Percentiles rank a stretch among this genome's conserved stretches.
Evolutionary conservation across 768 basidiomycete genomes (phyloP).

Genomic region (Lactifluus pinguis): DNA sequence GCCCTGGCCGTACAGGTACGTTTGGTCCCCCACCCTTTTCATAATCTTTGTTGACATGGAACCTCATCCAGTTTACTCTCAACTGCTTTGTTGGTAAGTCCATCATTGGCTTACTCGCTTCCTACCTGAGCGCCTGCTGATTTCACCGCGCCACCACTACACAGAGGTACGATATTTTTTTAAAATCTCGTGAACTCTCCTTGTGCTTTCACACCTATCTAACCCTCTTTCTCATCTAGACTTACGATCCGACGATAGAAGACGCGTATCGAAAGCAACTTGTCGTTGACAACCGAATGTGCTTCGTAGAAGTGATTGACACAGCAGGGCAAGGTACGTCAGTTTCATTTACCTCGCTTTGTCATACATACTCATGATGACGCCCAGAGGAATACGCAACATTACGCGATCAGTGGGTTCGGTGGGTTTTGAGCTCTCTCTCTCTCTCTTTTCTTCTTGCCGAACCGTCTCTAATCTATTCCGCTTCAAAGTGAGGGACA

Average conservation of each 20-base stretch:
- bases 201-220: constrained; percentile 7
- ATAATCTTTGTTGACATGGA: constrained; percentile 1
- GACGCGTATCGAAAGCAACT: constrained; percentile 95
- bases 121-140: constrained; percentile 6
- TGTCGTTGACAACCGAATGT: constrained; percentile 91
- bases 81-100: constrained; percentile 90
- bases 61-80: constrained; percentile 66
- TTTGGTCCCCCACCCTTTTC: constrained; percentile 13
- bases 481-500: constrained; percentile 69
- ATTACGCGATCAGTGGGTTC: constrained; percentile 94
- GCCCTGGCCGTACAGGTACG: constrained; percentile 90
- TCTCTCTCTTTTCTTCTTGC: constrained; percentile 8
- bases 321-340: constrained; percentile 90
- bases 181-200: constrained; percentile 4
- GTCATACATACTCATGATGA: constrained; percentile 20
- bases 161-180: constrained; percentile 43
- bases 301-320: constrained; percentile 94
- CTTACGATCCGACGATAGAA: constrained; percentile 98
- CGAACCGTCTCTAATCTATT: constrained; percentile 12
- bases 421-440: constrained; percentile 43
- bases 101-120: background rate
- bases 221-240: constrained; percentile 36
- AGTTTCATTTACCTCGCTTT: constrained; percentile 3
- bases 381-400: constrained; percentile 90
- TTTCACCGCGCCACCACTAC: constrained; percentile 16